phyloP scores from a whole-genome alignment of 2,329 filamentous ascomycete species.

The Exserohilum rostratum region DNA sequence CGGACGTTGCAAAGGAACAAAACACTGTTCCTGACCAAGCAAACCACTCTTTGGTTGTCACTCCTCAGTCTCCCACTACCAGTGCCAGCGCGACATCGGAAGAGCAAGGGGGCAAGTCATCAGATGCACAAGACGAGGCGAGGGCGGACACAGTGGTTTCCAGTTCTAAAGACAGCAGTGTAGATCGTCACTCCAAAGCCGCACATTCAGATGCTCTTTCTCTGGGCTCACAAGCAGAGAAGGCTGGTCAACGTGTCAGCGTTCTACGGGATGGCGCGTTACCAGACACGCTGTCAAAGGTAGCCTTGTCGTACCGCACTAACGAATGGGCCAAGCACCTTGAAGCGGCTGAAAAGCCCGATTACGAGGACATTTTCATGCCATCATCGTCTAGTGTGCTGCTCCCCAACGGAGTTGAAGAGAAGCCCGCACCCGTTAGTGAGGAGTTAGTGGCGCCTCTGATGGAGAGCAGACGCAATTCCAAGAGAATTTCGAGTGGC shows the following conservation, averaged over 20 bases:
- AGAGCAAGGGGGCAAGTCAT: slow-evolving; percentile 11
- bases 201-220: slow-evolving; percentile 44
- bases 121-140: slow-evolving; percentile 15
- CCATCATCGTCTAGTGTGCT: slow-evolving; percentile 51
- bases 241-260: slow-evolving; percentile 50
- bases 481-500: slow-evolving; percentile 33
- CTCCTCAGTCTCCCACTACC: slow-evolving; percentile 26
- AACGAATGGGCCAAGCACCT: slow-evolving; percentile 97
- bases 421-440: slow-evolving; percentile 61
- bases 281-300: slow-evolving; percentile 73
- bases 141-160: slow-evolving; percentile 30
- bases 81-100: slow-evolving; percentile 43
- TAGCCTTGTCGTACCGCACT: slow-evolving; percentile 83
- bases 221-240: slow-evolving; percentile 32
- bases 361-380: slow-evolving; percentile 65
- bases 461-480: slow-evolving; percentile 24
- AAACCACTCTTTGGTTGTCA: neutral
- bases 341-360: slow-evolving; percentile 74
- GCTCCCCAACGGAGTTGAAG: slow-evolving; percentile 49
- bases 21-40: neutral
- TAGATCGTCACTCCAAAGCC: slow-evolving; percentile 47
- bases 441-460: slow-evolving; percentile 35
- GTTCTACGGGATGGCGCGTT: slow-evolving; percentile 60
- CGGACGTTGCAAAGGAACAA: neutral
- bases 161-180: slow-evolving; percentile 22